phyloP scores from a whole-genome alignment of 148 eudicot species.

The Camellia sinensis region DNA sequence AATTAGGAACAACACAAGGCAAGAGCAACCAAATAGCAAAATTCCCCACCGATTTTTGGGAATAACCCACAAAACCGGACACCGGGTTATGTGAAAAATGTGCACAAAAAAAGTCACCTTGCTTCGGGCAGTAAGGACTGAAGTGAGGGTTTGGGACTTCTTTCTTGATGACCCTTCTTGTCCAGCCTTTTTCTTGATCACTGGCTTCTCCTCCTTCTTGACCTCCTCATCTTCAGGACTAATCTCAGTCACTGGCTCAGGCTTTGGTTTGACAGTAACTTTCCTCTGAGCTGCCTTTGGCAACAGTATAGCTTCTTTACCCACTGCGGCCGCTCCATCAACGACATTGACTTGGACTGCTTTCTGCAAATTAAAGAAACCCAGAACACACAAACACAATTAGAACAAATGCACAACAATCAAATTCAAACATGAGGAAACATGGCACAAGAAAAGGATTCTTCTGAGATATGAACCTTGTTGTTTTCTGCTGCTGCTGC shows the following conservation, averaged over 20 bases:
- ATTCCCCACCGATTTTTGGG: too few species aligned
- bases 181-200: slow-evolving; percentile 14
- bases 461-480: slow-evolving; percentile 31
- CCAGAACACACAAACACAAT: neutral
- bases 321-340: slow-evolving; percentile 21
- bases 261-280: slow-evolving; percentile 40
- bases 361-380: slow-evolving; percentile 26
- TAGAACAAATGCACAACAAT: neutral
- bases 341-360: slow-evolving; percentile 8
- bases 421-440: neutral
- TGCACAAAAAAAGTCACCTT: slow-evolving; percentile 11
- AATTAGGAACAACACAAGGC: neutral
- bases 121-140: slow-evolving; percentile 61
- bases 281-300: slow-evolving; percentile 39
- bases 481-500: slow-evolving; percentile 42
- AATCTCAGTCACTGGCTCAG: slow-evolving; percentile 57
- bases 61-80: too few species aligned
- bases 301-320: slow-evolving; percentile 24
- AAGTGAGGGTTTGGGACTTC: slow-evolving; percentile 42
- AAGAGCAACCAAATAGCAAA: neutral
- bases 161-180: slow-evolving; percentile 28
- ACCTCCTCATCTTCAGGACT: slow-evolving; percentile 58
- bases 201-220: slow-evolving; percentile 22
- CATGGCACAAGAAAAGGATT: slow-evolving; percentile 1
- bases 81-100: too few species aligned